Percentiles rank a stretch among this genome's conserved stretches.
Conservation (phyloP, 2,329 filamentous ascomycete genomes). For the Colletotrichum simmondsii region DNA sequence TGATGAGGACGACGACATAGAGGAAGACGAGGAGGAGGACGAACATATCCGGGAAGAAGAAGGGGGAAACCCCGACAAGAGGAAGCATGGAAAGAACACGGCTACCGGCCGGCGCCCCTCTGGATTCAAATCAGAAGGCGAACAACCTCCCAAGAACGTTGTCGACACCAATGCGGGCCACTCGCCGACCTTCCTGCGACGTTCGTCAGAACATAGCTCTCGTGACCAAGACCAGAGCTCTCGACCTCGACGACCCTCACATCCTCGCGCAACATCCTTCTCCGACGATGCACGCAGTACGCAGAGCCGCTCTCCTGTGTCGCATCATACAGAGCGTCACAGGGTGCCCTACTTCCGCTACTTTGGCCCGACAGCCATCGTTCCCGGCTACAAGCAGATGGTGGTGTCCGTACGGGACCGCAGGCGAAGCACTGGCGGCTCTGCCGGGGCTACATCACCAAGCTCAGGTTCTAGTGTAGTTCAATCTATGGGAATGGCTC, state of each 20-base stretch:
- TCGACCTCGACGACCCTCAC: conserved; percentile 38
- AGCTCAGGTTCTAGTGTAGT: conserved; percentile 46
- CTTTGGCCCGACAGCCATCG: conserved; percentile 90
- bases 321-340: conserved; percentile 65
- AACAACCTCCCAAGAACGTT: background rate
- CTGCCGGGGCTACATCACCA: conserved; percentile 65
- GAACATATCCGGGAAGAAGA: conserved; percentile 50
- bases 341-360: conserved; percentile 91
- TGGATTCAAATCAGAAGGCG: background rate
- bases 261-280: conserved; percentile 48
- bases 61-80: conserved; percentile 46
- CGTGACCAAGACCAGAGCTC: conserved; percentile 31
- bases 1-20: conserved; percentile 42
- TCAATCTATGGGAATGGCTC: conserved; percentile 21
- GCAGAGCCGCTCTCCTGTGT: conserved; percentile 54
- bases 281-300: conserved; percentile 53
- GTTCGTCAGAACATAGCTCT: conserved; percentile 17
- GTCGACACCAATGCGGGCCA: conserved; percentile 13
- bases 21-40: conserved; percentile 48
- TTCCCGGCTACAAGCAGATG: conserved; percentile 94
- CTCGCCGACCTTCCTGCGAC: conserved; percentile 25
- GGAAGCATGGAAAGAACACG: conserved; percentile 42
- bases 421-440: conserved; percentile 67
- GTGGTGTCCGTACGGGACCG: conserved; percentile 79
- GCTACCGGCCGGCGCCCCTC: conserved; percentile 14